phyloP scores from a whole-genome alignment of 305 asterid species.

The Fraxinus nigra region DNA sequence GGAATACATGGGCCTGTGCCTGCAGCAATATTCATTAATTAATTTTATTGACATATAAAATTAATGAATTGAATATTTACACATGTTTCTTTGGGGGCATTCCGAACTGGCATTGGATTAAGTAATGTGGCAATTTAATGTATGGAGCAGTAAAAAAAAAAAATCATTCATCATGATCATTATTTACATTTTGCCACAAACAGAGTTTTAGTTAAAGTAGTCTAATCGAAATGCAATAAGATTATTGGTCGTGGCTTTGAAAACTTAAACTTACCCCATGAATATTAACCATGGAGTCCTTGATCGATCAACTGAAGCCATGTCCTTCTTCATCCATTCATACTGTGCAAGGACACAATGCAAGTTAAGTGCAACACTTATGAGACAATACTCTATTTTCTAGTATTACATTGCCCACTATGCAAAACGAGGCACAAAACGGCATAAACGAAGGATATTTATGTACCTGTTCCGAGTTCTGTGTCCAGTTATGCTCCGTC shows the following conservation, averaged over 20 bases:
- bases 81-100: not conserved
- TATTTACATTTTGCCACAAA: no score
- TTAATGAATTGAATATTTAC: not conserved
- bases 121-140: no score
- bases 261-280: conserved; percentile 47
- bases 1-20: conserved; percentile 89
- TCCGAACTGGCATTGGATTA: no score
- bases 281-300: conserved; percentile 85
- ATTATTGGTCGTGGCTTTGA: not conserved
- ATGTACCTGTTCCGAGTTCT: conserved; percentile 61
- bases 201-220: not conserved
- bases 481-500: conserved; percentile 68
- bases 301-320: conserved; percentile 62
- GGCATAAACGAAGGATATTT: not conserved
- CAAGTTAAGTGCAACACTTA: not conserved
- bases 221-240: not conserved
- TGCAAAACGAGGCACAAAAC: not conserved
- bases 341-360: conserved; percentile 31
- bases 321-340: conserved; percentile 72
- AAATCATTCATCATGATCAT: no score
- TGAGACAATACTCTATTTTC: not conserved
- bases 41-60: not conserved
- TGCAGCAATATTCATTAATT: not conserved
- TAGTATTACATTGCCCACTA: not conserved
- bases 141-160: no score